phyloP scores from a whole-genome alignment of 768 basidiomycete genomes.

The Pisolithus albus region DNA sequence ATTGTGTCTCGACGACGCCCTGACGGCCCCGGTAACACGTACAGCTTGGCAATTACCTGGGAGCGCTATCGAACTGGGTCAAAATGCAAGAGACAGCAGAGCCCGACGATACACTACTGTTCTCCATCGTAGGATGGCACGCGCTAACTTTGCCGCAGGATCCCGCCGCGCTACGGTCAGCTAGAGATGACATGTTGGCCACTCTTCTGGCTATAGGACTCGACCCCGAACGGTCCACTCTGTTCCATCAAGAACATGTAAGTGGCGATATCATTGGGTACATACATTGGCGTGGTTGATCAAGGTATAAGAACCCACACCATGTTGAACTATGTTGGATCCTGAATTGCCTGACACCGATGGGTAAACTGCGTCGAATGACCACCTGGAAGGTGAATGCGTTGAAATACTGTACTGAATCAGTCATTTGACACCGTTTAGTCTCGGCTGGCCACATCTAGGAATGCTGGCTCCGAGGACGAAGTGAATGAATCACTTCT shows the following conservation, averaged over 20 bases:
- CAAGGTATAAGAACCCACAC: slow-evolving; percentile 53
- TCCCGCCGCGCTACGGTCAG: slow-evolving; percentile 50
- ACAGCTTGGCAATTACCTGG: slow-evolving; percentile 90
- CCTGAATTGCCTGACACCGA: slow-evolving; percentile 73
- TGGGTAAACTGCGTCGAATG: slow-evolving; percentile 83
- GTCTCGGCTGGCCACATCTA: slow-evolving; percentile 68
- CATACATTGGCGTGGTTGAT: neutral
- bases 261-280: neutral
- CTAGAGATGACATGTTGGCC: slow-evolving; percentile 74
- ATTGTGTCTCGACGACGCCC: neutral
- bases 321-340: slow-evolving; percentile 91
- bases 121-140: slow-evolving; percentile 91
- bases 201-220: slow-evolving; percentile 80
- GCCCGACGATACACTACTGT: slow-evolving; percentile 61
- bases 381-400: slow-evolving; percentile 87
- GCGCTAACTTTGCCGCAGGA: slow-evolving; percentile 90
- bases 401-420: neutral
- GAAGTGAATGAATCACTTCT: slow-evolving; percentile 78
- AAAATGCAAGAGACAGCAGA: slow-evolving; percentile 57
- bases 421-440: slow-evolving; percentile 22
- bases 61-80: slow-evolving; percentile 88
- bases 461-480: slow-evolving; percentile 68
- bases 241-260: slow-evolving; percentile 91
- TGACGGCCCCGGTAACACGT: too few species aligned
- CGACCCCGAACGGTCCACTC: slow-evolving; percentile 60